phyloP scores from a whole-genome alignment of 164 flowering plant genomes.

The Echeveria elegans region DNA sequence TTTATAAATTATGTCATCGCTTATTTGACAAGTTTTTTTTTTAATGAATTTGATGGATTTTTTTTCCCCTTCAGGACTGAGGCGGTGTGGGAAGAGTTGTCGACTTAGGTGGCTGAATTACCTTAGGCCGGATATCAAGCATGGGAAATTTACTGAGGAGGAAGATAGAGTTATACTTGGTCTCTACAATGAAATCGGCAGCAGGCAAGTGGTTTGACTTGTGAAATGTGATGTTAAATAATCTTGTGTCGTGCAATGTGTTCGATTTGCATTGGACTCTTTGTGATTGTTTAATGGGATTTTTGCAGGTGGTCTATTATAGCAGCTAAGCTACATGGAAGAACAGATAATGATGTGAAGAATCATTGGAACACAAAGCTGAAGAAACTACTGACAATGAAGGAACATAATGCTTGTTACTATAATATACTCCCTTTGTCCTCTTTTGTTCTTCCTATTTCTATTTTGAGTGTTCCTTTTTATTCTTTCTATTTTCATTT shows the following conservation, averaged over 20 bases:
- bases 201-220: slow-evolving; percentile 19
- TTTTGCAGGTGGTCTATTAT: slow-evolving; percentile 31
- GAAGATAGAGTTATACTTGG: slow-evolving; percentile 25
- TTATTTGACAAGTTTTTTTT: background rate
- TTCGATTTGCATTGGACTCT: background rate
- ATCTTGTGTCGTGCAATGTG: background rate
- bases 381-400: slow-evolving; percentile 21
- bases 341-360: slow-evolving; percentile 35
- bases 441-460: too few relatives aligned
- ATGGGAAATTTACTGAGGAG: slow-evolving; percentile 26
- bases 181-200: slow-evolving; percentile 29
- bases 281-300: background rate
- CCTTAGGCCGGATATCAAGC: slow-evolving; percentile 30
- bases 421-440: too few relatives aligned
- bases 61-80: slow-evolving; percentile 20
- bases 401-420: background rate
- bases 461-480: too few relatives aligned
- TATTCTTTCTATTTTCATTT: too few relatives aligned
- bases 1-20: background rate
- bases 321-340: slow-evolving; percentile 29
- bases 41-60: background rate
- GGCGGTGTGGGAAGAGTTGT: slow-evolving; percentile 33
- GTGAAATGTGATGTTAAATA: too few relatives aligned
- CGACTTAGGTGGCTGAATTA: slow-evolving; percentile 32
- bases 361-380: slow-evolving; percentile 39